Evolutionary conservation across 257 asterid genomes (phyloP).

Genomic region (Nicotiana otophora): DNA sequence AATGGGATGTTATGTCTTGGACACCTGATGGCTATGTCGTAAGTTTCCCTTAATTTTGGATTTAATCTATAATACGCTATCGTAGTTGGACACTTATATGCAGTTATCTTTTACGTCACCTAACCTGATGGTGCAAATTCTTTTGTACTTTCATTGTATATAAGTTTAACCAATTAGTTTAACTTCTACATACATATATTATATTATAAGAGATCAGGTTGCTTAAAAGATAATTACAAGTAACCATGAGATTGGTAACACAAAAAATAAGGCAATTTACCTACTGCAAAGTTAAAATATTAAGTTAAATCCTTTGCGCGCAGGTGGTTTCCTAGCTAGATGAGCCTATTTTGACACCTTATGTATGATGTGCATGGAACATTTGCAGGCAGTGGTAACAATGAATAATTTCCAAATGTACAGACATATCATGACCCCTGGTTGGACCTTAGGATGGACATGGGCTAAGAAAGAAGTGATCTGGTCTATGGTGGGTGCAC

Average conservation of each 20-base stretch:
- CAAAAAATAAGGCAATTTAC: too few relatives aligned
- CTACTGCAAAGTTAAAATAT: too few relatives aligned
- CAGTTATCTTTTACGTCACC: too few relatives aligned
- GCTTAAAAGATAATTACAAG: too few relatives aligned
- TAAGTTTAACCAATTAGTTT: too few relatives aligned
- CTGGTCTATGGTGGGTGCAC: slow-evolving; percentile 68
- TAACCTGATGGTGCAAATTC: too few relatives aligned
- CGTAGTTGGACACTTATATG: too few relatives aligned
- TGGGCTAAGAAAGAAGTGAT: slow-evolving; percentile 84
- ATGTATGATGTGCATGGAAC: neutral
- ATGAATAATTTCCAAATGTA: slow-evolving; percentile 68
- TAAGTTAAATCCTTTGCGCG: neutral
- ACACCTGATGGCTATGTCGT: slow-evolving; percentile 94
- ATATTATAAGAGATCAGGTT: too few relatives aligned
- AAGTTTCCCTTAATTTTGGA: slow-evolving; percentile 5
- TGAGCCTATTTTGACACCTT: neutral
- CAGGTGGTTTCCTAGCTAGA: neutral
- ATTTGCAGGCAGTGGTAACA: slow-evolving; percentile 53
- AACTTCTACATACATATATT: too few relatives aligned
- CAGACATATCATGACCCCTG: slow-evolving; percentile 73
- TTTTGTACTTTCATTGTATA: too few relatives aligned
- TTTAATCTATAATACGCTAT: neutral
- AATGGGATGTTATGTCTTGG: slow-evolving; percentile 95
- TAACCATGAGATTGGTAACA: too few relatives aligned
- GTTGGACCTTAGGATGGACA: slow-evolving; percentile 78